Evolutionary conservation across 371 early-diverging fungal genomes (phyloP).

Genomic region (Dichotomocladium elegans): DNA sequence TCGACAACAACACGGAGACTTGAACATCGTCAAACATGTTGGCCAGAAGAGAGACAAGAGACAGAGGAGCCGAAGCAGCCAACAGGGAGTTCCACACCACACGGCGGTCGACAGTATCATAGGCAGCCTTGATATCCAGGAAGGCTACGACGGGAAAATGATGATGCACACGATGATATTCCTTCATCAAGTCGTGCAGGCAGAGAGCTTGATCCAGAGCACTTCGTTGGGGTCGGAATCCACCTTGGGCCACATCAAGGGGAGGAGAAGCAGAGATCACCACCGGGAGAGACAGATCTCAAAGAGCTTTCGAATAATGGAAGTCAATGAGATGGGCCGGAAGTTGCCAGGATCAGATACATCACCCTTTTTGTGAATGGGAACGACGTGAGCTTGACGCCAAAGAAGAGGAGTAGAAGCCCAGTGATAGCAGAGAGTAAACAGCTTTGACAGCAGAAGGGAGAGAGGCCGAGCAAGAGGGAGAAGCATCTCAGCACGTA

Average conservation of each 20-base stretch:
- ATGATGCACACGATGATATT: background rate
- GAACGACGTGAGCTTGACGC: constrained; percentile 11
- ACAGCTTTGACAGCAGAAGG: background rate
- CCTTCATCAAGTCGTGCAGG: constrained; percentile 10
- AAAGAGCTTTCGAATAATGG: constrained; percentile 5
- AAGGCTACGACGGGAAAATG: constrained; percentile 11
- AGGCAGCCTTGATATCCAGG: too few species aligned
- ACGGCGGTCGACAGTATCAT: constrained; percentile 4
- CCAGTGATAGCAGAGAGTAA: constrained; percentile 7
- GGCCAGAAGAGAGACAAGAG: background rate
- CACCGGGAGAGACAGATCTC: constrained; percentile 1
- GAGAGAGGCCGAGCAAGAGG: constrained; percentile 2
- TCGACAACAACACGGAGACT: background rate
- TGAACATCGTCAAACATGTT: constrained; percentile 8
- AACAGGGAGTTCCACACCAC: constrained; percentile 10
- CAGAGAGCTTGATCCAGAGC: constrained; percentile 23
- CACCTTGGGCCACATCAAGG: constrained; percentile 23
- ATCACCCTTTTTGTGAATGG: constrained; percentile 21
- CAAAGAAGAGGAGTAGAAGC: background rate
- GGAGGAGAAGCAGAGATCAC: background rate
- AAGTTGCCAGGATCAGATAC: constrained; percentile 10
- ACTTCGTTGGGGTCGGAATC: constrained; percentile 19
- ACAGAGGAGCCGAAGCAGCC: background rate
- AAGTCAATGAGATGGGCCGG: constrained; percentile 15
- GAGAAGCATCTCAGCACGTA: too few species aligned